Evolutionary conservation across 352 stramenopile species (phyloP).

Genomic region (Phytopythium ostracodes): DNA sequence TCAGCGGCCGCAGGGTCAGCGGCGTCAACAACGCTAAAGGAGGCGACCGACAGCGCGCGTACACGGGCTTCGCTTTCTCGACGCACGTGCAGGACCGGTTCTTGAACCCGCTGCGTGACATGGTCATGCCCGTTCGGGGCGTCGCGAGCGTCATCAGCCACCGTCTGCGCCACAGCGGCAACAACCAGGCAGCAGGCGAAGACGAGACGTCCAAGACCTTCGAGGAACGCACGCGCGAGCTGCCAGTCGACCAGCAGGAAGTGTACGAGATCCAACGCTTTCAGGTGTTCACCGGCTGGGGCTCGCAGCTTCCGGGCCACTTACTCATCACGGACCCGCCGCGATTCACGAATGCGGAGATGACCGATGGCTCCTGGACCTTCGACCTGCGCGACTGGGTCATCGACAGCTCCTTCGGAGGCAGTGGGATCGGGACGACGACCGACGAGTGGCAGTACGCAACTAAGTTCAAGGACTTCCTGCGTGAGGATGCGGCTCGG

Average conservation of each 20-base stretch:
- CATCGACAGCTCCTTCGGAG: constrained; percentile 70
- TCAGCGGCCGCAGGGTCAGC: constrained; percentile 1
- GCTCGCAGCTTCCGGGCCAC: constrained; percentile 66
- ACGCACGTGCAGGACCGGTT: constrained; percentile 77
- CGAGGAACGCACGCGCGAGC: constrained; percentile 57
- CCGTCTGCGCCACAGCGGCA: neutral
- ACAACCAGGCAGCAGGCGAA: constrained; percentile 2
- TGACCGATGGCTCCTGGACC: constrained; percentile 53
- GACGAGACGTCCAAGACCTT: constrained; percentile 37
- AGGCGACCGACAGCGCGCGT: constrained; percentile 39
- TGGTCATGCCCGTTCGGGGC: constrained; percentile 66
- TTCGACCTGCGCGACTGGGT: constrained; percentile 78
- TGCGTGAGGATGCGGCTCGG: constrained; percentile 43
- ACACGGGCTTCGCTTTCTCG: constrained; percentile 85
- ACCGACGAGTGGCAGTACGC: constrained; percentile 83
- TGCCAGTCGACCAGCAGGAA: constrained; percentile 53
- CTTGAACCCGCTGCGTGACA: constrained; percentile 67
- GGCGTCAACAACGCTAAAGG: too few species aligned
- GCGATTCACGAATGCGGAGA: constrained; percentile 70
- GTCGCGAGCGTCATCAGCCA: constrained; percentile 29
- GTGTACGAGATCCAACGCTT: constrained; percentile 84
- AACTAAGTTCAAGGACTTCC: constrained; percentile 82
- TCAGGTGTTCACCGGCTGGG: constrained; percentile 83
- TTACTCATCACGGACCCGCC: constrained; percentile 75
- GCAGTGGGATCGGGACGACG: constrained; percentile 6